Base-by-base conservation (phyloP, 2,329 filamentous ascomycete species). In the Xylariaceae sp. region DNA sequence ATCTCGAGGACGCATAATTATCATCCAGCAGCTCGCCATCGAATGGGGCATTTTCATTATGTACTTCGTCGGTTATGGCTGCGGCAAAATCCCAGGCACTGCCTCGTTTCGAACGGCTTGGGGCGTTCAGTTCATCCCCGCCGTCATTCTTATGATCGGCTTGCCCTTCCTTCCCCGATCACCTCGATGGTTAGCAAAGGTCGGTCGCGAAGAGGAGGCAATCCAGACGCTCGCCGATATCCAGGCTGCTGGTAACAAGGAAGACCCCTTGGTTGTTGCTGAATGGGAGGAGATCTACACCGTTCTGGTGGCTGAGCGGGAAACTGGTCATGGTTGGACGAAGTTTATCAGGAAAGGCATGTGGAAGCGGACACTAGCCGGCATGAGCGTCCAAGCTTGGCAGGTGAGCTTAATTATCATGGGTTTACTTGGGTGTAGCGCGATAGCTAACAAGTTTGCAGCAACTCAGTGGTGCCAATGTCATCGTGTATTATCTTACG, bases 11-110 rank as follows among this genome's bases (percentile, higher is more conserved):
- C 80, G 84, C 36, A 77, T 92, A 27, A 86, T 92, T 13, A 84
- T 86, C 46, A 81, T 83, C 36, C 87, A 91, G 68, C 88, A 91
- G 69, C 87, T 86, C 77, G 85, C 87, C 21, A 91, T 92, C 56
- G 88, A 88, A 59, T 88, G 79, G 79, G 85, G 83, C 58, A 87
- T 87, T 59, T 66, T 87, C 53, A 85, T 87, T 71, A 87, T 88
- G 83, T 88, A 87, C 75, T 86, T 84, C 67, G 81, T 88, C 69
- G 80, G 81, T 18, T 81, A 86, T 64, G 88, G 85, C 18, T 84
- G 81, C 69, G 83, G 81, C 50, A 84, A 79, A 66, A 81, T 89
- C 57, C 65, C 76, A 0, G 81, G 83, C 9, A 69, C 79, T 1
- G 75, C 80, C 2, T 80, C 83, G 0, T 89, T 86, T 76, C 75